Base-by-base conservation (phyloP, 495 filamentous ascomycete species). In the Penicillium odoratum region DNA sequence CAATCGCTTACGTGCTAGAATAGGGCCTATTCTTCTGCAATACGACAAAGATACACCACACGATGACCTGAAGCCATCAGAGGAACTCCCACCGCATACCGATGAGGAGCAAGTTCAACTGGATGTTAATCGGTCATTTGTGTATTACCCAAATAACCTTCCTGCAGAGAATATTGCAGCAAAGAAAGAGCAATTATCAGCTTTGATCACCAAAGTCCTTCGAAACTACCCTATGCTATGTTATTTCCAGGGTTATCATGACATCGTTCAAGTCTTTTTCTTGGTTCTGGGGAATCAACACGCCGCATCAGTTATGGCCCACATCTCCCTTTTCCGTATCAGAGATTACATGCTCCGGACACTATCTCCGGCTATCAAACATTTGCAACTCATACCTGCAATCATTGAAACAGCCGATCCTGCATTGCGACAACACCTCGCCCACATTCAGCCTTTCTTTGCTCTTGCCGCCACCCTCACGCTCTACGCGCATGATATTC, bases 241-340 rank as follows among this genome's bases (percentile, higher is more conserved):
- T 74, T 98, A 98, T 74, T 98, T 98, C 75, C 94, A 98, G 78
- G 94, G 94, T 59, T 98, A 96, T 73, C 94, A 98, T 69, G 94
- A 98, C 73, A 97, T 98, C 65, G 93, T 89, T 60, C 95, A 98
- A 69, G 94, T 98, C n/a, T 79, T 98, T 47, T 83, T 97, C 5
- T 81, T 98, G 15, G 91, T 96, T 7, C 77, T 98, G 3, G 88
- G 86, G 18, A 69, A 76, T 34, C 78, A 83, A 5, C 56, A 75
- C n/a, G 71, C 79, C 4, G 66, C 77, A 29, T 63, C 73, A 3
- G 85, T 88, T 30, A 85, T 96, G 13, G 78, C 88, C 33, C 88
- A 86, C 21, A 84, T 98, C 53, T 96, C 93, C 3, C 82, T 92
- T 21, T 81, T 98, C 18, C 87, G 90, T 48, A 97, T 98, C 67